Percentiles rank a stretch among this genome's conserved stretches.
phyloP scores from a whole-genome alignment of 768 basidiomycete genomes.

The Boletus tomentosulus region DNA sequence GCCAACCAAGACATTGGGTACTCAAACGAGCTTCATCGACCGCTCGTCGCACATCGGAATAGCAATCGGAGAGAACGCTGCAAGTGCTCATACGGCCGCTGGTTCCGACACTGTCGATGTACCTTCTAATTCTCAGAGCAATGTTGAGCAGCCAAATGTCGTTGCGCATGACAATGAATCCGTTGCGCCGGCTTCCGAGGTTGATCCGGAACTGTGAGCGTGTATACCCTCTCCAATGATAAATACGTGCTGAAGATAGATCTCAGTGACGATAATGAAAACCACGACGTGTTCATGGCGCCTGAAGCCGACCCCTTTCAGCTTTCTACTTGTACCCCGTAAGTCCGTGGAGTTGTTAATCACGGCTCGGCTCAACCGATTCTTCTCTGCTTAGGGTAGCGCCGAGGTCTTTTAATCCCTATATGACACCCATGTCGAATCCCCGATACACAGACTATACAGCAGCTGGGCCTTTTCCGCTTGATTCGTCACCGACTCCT shows the following conservation, averaged over 20 bases:
- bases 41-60: not conserved
- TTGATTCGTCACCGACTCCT: constrained; percentile 6
- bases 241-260: not conserved
- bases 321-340: constrained; percentile 16
- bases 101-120: not conserved
- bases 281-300: not conserved
- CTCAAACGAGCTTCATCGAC: constrained; percentile 19
- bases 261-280: not conserved
- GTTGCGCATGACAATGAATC: not conserved
- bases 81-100: not conserved
- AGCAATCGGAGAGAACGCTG: not conserved
- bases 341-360: not conserved
- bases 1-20: constrained; percentile 13
- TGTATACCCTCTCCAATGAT: not conserved
- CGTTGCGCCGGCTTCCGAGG: not conserved
- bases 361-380: not conserved
- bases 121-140: not conserved
- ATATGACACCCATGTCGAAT: constrained; percentile 26
- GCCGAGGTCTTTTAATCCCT: constrained; percentile 18
- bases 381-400: constrained; percentile 7
- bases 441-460: constrained; percentile 8
- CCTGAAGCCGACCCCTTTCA: not conserved
- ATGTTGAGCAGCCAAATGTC: not conserved
- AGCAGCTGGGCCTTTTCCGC: not conserved
- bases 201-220: constrained; percentile 9